These are phyloP conservation scores for Helicosporidium sp. DNA, from an alignment of 139 green algal genomes.

Conservation along the genomic window DNA sequence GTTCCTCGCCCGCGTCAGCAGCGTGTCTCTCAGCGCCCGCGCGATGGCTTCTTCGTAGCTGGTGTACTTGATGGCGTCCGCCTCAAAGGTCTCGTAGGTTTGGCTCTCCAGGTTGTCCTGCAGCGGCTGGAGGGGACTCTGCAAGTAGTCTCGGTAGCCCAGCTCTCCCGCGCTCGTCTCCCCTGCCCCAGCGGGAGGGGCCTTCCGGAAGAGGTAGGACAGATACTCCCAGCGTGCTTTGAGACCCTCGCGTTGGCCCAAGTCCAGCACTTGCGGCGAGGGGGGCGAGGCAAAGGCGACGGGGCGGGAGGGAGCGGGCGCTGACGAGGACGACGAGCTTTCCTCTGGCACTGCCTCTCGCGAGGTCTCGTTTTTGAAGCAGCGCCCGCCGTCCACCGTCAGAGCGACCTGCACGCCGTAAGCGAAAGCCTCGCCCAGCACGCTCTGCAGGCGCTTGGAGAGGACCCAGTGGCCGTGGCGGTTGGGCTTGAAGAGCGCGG, in stretches of 20 bases:
- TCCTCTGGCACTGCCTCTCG: too few species aligned
- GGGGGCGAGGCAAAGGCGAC: too few species aligned
- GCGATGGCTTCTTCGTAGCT: constrained; percentile 67
- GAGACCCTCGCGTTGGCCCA: too few species aligned
- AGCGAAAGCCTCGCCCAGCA: constrained; percentile 24
- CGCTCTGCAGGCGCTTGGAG: constrained; percentile 50
- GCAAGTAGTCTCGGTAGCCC: constrained; percentile 72
- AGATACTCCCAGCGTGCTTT: constrained; percentile 90
- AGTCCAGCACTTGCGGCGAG: too few species aligned
- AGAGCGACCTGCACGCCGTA: constrained; percentile 10
- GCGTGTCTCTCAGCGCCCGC: constrained; percentile 37
- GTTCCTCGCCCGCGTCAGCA: too few species aligned
- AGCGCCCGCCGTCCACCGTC: too few species aligned
- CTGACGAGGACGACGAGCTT: too few species aligned
- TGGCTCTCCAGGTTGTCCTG: constrained; percentile 88
- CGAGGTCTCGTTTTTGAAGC: too few species aligned
- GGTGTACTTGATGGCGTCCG: constrained; percentile 80
- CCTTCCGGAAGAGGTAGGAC: constrained; percentile 66
- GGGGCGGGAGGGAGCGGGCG: too few species aligned
- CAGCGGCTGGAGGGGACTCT: constrained; percentile 69
- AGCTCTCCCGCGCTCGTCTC: constrained; percentile 42
- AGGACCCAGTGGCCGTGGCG: constrained; percentile 66
- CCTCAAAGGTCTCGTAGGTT: constrained; percentile 96
- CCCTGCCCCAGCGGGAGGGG: constrained; percentile 11
- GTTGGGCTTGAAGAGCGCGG: constrained; percentile 81